Percentiles rank a stretch among this genome's conserved stretches.
phyloP scores from a whole-genome alignment of 305 asterid species.

The Solanum hybrid region DNA sequence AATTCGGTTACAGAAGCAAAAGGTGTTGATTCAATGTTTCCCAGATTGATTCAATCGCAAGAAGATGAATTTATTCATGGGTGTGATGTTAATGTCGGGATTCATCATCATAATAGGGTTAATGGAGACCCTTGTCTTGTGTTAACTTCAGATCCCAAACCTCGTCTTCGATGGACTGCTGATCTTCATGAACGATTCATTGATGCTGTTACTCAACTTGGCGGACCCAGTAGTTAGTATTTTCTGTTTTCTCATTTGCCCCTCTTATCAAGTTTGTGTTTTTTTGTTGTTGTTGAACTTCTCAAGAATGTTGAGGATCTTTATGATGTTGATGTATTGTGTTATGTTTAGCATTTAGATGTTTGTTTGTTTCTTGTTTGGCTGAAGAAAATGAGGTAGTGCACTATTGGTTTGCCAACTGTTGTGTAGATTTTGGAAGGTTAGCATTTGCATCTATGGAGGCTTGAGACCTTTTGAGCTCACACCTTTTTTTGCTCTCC shows the following conservation, averaged over 20 bases:
- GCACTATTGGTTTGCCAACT: not conserved
- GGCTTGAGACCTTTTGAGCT: not conserved
- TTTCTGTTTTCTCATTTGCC: conserved; percentile 2
- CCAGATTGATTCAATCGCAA: conserved; percentile 18
- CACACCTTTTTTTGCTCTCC: not conserved
- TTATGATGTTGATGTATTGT: not conserved
- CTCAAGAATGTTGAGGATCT: not conserved
- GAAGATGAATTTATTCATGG: not conserved
- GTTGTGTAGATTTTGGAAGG: not conserved
- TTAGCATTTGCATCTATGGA: not conserved
- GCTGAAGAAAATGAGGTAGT: not conserved
- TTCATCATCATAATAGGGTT: not conserved
- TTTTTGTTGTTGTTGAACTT: not conserved
- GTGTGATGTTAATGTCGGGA: not conserved
- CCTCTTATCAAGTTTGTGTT: not conserved
- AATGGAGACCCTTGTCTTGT: conserved; percentile 57
- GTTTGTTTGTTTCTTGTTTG: not conserved
- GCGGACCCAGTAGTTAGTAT: conserved; percentile 72
- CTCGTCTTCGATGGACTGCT: conserved; percentile 85
- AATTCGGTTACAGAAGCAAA: not conserved
- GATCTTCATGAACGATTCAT: conserved; percentile 85
- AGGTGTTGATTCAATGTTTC: conserved; percentile 7
- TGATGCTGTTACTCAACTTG: conserved; percentile 87
- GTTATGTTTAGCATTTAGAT: not conserved
- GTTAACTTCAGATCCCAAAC: conserved; percentile 69